phyloP scores from a whole-genome alignment of 768 basidiomycete species.

The Tremella yokohamensis region DNA sequence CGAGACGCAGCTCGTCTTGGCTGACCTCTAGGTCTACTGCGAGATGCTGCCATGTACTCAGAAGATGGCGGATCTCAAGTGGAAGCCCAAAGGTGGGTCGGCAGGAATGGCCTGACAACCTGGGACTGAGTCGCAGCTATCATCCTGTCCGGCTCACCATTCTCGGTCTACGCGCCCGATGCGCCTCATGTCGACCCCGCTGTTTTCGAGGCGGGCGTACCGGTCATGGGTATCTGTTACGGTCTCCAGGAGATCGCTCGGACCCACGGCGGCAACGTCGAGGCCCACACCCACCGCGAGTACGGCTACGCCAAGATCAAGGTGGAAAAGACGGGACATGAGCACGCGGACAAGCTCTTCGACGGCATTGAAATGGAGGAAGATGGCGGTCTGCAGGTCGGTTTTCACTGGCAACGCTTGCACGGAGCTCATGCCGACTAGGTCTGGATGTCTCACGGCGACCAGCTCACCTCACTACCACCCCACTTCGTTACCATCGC shows the following conservation, averaged over 20 bases:
- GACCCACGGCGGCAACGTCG: conserved; percentile 77
- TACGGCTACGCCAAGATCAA: conserved; percentile 86
- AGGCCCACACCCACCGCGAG: conserved; percentile 84
- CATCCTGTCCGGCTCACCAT: conserved; percentile 95
- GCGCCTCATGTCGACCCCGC: conserved; percentile 92
- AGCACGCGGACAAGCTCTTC: conserved; percentile 69
- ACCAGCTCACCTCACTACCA: conserved; percentile 79
- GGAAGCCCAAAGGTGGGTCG: conserved; percentile 83
- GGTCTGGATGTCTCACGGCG: conserved; percentile 99
- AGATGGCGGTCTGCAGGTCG: conserved; percentile 79
- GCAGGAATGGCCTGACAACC: neutral
- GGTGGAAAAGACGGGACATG: conserved; percentile 62
- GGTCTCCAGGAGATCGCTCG: conserved; percentile 95
- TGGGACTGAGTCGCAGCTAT: conserved; percentile 60
- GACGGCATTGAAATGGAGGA: conserved; percentile 61
- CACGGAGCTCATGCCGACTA: conserved; percentile 45
- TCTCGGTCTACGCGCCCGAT: conserved; percentile 90
- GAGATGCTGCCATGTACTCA: conserved; percentile 96
- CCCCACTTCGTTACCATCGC: conserved; percentile 83
- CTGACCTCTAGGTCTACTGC: conserved; percentile 61
- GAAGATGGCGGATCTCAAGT: conserved; percentile 76
- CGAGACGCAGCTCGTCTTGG: neutral
- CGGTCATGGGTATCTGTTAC: conserved; percentile 95
- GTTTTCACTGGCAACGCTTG: conserved; percentile 7
- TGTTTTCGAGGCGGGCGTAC: conserved; percentile 75